Percentiles rank a stretch among this genome's conserved stretches.
phyloP scores from a whole-genome alignment of 257 asterid species.

The Paulownia fortunei region DNA sequence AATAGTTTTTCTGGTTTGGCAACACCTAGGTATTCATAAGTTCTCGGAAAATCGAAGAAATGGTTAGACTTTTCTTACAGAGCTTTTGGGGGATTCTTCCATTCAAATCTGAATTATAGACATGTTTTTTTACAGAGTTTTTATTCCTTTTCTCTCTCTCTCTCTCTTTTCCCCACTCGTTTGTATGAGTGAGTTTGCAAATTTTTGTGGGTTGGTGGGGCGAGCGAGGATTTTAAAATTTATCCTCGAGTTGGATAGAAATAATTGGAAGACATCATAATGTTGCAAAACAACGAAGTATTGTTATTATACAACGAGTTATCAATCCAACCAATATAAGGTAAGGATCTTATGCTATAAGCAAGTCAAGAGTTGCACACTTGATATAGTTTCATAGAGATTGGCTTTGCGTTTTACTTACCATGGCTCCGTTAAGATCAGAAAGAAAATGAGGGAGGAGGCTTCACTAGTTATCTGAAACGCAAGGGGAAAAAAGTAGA shows the following conservation, averaged over 20 bases:
- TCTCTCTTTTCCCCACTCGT: background rate
- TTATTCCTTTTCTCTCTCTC: background rate
- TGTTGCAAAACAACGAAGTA: background rate
- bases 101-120: constrained; percentile 12
- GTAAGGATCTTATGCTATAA: background rate
- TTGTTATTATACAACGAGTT: background rate
- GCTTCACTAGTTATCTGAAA: background rate
- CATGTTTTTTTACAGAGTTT: background rate
- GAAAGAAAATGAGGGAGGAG: background rate
- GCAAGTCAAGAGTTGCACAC: background rate
- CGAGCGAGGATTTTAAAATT: background rate
- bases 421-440: background rate
- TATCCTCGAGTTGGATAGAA: background rate
- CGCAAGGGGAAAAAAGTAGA: background rate
- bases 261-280: background rate
- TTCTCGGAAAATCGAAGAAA: background rate
- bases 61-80: too few species aligned
- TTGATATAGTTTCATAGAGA: background rate
- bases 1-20: constrained; percentile 20
- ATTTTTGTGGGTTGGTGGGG: background rate
- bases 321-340: background rate
- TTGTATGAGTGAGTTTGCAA: background rate
- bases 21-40: background rate
- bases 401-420: background rate
- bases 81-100: background rate